phyloP scores from a whole-genome alignment of 2,329 filamentous ascomycete species.

The Trichoderma sp. region DNA sequence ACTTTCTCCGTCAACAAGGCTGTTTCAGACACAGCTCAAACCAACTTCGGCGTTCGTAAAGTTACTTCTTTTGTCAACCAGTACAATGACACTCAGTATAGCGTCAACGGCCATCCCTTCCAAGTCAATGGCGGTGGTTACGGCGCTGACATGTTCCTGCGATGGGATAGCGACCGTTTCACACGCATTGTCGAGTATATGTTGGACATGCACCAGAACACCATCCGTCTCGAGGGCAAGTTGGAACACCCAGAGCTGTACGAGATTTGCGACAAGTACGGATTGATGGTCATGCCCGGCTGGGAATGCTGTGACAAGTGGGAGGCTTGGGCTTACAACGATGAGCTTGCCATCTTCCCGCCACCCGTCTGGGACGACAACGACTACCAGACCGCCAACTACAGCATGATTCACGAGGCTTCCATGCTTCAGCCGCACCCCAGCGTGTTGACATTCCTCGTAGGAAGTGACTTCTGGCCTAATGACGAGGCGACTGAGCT shows the following conservation, averaged over 20 bases:
- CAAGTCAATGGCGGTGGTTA: conserved; percentile 62
- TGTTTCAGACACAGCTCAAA: conserved; percentile 31
- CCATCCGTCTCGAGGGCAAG: conserved; percentile 62
- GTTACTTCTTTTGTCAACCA: conserved; percentile 51
- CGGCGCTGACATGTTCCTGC: conserved; percentile 59
- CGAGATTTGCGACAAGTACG: conserved; percentile 55
- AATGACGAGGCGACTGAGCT: conserved; percentile 53
- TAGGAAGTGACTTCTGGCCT: conserved; percentile 65
- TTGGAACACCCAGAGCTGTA: conserved; percentile 63
- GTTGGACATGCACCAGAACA: conserved; percentile 62
- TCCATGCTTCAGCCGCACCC: conserved; percentile 60
- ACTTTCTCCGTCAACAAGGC: conserved; percentile 31
- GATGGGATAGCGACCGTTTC: conserved; percentile 52
- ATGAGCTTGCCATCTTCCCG: conserved; percentile 44
- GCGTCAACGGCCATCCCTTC: conserved; percentile 56
- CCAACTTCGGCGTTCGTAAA: conserved; percentile 31
- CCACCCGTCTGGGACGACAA: conserved; percentile 45
- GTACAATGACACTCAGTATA: conserved; percentile 55
- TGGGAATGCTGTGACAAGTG: conserved; percentile 70
- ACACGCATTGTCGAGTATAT: conserved; percentile 50
- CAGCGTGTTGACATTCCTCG: conserved; percentile 55
- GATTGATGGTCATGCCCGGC: conserved; percentile 60
- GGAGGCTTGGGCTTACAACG: conserved; percentile 63
- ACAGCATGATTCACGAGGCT: conserved; percentile 59
- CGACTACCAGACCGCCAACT: conserved; percentile 55